These are phyloP conservation scores for Suillus variegatus DNA, from an alignment of 768 basidiomycete genomes.

Conservation along the genomic window DNA sequence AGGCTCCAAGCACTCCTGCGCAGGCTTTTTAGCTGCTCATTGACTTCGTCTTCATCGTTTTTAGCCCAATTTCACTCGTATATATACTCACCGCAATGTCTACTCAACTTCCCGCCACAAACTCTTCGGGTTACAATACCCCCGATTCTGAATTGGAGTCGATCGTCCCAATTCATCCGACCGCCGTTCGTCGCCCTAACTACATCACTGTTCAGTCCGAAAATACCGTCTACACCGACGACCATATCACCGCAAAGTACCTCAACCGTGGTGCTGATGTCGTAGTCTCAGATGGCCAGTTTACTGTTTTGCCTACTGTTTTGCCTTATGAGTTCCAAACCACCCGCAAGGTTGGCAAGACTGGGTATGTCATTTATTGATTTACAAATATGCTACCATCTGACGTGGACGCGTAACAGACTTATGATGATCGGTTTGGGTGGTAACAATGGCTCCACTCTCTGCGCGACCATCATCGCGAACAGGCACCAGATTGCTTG, in stretches of 20 bases:
- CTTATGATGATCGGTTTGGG: constrained; percentile 97
- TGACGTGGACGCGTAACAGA: constrained; percentile 40
- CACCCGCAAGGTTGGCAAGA: constrained; percentile 79
- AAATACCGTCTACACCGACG: constrained; percentile 78
- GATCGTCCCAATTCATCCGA: constrained; percentile 76
- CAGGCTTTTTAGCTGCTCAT: constrained; percentile 60
- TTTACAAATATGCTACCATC: constrained; percentile 13
- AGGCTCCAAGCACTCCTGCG: constrained; percentile 82
- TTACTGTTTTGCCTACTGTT: constrained; percentile 76
- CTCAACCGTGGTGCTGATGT: constrained; percentile 78
- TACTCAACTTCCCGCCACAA: constrained; percentile 39
- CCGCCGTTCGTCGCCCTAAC: constrained; percentile 75
- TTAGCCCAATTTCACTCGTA: constrained; percentile 24
- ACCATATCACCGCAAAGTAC: constrained; percentile 82
- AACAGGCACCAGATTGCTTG: constrained; percentile 94
- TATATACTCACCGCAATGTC: constrained; percentile 46
- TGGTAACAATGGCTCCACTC: constrained; percentile 96
- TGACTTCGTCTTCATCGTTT: constrained; percentile 33
- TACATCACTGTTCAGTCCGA: constrained; percentile 81
- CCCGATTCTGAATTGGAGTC: constrained; percentile 74
- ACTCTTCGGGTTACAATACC: constrained; percentile 70
- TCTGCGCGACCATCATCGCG: constrained; percentile 92
- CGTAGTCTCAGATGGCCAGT: constrained; percentile 69
- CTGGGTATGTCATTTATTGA: constrained; percentile 65
- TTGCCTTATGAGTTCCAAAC: constrained; percentile 92